These are phyloP conservation scores for Nitzschia sp. DNA, from an alignment of 108 stramenopile genomes.

Conservation along the genomic window DNA sequence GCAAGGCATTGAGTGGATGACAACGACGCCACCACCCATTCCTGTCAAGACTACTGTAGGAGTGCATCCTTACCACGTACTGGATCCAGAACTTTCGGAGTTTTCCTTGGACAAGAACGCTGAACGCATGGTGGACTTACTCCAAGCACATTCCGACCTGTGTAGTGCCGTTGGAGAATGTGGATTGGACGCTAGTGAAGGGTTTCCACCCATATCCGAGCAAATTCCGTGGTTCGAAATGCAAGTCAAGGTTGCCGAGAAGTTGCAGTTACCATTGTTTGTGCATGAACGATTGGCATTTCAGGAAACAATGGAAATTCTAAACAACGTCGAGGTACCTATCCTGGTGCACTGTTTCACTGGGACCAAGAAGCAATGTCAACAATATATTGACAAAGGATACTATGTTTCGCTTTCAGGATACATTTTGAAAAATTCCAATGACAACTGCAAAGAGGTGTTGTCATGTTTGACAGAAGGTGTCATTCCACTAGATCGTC, in stretches of 20 bases:
- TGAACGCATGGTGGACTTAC: conserved; percentile 5
- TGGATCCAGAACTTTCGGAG: conserved; percentile 31
- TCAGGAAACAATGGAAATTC: conserved; percentile 53
- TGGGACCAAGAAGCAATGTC: conserved; percentile 61
- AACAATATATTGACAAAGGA: conserved; percentile 63
- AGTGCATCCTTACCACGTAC: conserved; percentile 78
- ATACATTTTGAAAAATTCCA: conserved; percentile 41
- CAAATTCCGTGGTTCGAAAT: conserved; percentile 64
- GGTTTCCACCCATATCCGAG: conserved; percentile 63
- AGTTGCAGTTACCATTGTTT: conserved; percentile 67
- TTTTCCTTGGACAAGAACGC: conserved; percentile 4
- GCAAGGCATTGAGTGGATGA: conserved; percentile 14
- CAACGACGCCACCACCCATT: conserved; percentile 21
- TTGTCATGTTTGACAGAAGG: conserved; percentile 51
- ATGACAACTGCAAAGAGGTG: conserved; percentile 49
- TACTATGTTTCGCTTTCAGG: conserved; percentile 73
- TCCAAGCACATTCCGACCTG: not conserved
- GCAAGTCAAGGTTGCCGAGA: conserved; percentile 62
- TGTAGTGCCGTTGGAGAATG: conserved; percentile 76
- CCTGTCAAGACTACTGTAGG: conserved; percentile 55
- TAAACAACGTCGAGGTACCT: conserved; percentile 49
- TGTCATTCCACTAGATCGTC: conserved; percentile 63
- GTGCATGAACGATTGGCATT: conserved; percentile 79
- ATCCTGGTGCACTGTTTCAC: conserved; percentile 87
- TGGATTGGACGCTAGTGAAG: conserved; percentile 72